Evolutionary conservation across 352 stramenopile species (phyloP).

Genomic region (Thraustotheca clavata): DNA sequence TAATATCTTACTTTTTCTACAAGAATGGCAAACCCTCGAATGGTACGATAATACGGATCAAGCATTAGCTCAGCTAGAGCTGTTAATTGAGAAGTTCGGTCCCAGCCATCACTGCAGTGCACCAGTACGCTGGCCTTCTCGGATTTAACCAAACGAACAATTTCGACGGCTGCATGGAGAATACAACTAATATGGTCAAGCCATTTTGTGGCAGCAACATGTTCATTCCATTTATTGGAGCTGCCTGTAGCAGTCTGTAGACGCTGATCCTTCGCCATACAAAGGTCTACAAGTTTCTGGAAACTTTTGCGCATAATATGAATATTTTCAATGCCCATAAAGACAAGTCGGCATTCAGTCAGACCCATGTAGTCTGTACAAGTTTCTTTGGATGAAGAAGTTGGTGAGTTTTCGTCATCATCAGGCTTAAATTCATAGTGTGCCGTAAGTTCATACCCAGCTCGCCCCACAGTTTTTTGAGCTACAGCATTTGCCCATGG

Average conservation of each 20-base stretch:
- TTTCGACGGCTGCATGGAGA: conserved; percentile 73
- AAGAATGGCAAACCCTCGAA: conserved; percentile 74
- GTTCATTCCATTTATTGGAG: conserved; percentile 75
- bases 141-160: conserved; percentile 66
- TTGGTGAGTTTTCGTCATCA: conserved; percentile 21
- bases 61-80: conserved; percentile 78
- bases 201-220: conserved; percentile 62
- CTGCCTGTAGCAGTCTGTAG: conserved; percentile 12
- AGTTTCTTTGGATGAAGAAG: conserved; percentile 25
- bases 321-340: conserved; percentile 91
- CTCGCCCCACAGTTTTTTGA: conserved; percentile 84
- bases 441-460: conserved; percentile 81
- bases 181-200: conserved; percentile 72
- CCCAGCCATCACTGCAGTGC: conserved; percentile 51
- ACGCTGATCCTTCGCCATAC: conserved; percentile 36
- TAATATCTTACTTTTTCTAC: conserved; percentile 53
- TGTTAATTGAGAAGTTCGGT: conserved; percentile 84
- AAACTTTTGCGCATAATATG: conserved; percentile 86
- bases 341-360: conserved; percentile 78
- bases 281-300: conserved; percentile 62
- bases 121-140: conserved; percentile 41
- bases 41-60: conserved; percentile 86
- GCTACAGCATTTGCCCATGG: conserved; percentile 86
- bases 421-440: conserved; percentile 46
- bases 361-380: conserved; percentile 50